These are phyloP conservation scores for Saksenaea oblongispora DNA, from an alignment of 371 early-diverging fungal genomes.

Conservation along the genomic window DNA sequence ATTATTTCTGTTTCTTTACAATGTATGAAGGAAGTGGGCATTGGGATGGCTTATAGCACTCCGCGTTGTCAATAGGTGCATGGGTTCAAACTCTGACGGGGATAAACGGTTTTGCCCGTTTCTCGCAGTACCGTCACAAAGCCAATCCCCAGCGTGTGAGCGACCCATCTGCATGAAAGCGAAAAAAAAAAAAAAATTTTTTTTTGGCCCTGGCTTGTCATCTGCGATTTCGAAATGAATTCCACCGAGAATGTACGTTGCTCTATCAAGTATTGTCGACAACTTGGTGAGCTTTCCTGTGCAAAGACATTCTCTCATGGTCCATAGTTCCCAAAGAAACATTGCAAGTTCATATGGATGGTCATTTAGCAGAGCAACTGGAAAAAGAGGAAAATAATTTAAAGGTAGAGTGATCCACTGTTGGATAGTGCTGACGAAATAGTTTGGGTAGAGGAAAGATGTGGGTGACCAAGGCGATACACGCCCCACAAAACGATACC, in stretches of 20 bases:
- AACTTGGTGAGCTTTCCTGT: constrained; percentile 1
- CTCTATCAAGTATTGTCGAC: constrained; percentile 5
- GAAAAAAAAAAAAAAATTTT: constrained; percentile 2
- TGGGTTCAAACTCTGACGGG: background rate
- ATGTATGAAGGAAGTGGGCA: no score
- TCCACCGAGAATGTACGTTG: constrained; percentile 5
- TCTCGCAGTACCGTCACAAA: background rate
- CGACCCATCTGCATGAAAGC: background rate
- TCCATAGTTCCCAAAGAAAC: constrained; percentile 1
- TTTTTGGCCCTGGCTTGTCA: background rate
- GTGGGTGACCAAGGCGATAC: background rate
- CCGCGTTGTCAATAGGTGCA: no score
- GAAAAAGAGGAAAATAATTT: constrained; percentile 4
- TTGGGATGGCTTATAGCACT: no score
- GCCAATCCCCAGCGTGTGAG: background rate
- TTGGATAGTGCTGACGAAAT: background rate
- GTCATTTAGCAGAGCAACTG: constrained; percentile 13
- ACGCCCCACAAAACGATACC: constrained; percentile 1
- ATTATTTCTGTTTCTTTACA: no score
- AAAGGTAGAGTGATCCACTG: background rate
- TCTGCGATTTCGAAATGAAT: background rate
- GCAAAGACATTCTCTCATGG: background rate
- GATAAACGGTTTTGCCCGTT: background rate
- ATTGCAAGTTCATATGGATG: constrained; percentile 11
- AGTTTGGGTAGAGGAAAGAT: background rate